These are phyloP conservation scores for Psophocarpus tetragonolobus DNA, from an alignment of 306 rosid genomes.

Conservation along the genomic window DNA sequence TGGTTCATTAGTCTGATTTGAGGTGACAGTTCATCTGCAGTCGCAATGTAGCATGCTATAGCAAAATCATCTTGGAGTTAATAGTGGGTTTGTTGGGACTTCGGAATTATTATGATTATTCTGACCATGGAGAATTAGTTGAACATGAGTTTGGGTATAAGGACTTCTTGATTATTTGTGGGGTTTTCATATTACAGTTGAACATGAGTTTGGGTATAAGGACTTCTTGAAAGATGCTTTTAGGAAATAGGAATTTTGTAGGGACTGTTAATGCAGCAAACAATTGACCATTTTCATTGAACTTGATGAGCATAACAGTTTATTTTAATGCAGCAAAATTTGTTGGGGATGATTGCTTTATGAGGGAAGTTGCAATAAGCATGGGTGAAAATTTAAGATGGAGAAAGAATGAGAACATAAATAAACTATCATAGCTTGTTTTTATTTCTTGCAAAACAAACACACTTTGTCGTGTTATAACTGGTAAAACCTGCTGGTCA, in stretches of 20 bases:
- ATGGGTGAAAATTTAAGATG: neutral
- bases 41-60: neutral
- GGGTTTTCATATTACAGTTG: neutral
- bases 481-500: neutral
- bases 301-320: neutral
- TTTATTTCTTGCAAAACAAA: neutral
- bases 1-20: neutral
- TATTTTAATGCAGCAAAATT: neutral
- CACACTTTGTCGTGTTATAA: neutral
- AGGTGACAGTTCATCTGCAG: neutral
- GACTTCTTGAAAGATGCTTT: neutral
- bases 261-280: neutral
- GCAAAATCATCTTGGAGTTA: neutral
- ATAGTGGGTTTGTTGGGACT: neutral
- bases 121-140: neutral
- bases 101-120: neutral
- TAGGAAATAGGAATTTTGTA: neutral
- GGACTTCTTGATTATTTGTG: neutral
- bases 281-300: neutral
- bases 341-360: conserved; percentile 8
- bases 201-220: neutral
- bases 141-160: neutral
- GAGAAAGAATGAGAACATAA: too few species aligned
- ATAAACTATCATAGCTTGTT: too few species aligned
- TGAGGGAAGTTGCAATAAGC: neutral